phyloP scores from a whole-genome alignment of 148 eudicot species.

The Arctostaphylos glauca region DNA sequence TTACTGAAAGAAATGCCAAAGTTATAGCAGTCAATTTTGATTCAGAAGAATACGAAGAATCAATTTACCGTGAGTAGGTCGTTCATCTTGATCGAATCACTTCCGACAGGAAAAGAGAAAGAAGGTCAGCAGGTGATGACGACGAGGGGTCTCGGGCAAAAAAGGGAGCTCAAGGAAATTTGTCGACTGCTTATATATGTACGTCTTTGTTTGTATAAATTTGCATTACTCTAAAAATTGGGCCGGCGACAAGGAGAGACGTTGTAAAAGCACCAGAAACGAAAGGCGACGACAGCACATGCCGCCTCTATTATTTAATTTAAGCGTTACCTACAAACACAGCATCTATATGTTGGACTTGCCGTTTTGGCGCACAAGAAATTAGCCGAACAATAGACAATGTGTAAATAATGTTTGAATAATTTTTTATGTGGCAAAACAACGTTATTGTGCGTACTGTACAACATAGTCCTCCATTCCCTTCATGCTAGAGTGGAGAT shows the following conservation, averaged over 20 bases:
- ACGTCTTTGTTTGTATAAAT: neutral
- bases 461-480: too few relatives aligned
- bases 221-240: neutral
- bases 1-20: neutral
- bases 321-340: neutral
- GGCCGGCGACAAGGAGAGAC: conserved; percentile 18
- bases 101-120: conserved; percentile 13
- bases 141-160: neutral
- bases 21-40: neutral
- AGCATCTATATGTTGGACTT: neutral
- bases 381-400: too few relatives aligned
- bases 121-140: neutral
- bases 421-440: too few relatives aligned
- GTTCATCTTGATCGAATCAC: conserved; percentile 33
- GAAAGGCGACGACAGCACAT: neutral
- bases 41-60: neutral
- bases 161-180: neutral
- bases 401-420: too few relatives aligned
- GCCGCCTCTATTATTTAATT: neutral
- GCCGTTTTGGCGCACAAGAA: too few relatives aligned
- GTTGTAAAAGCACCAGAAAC: conserved; percentile 6
- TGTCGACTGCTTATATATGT: neutral
- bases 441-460: too few relatives aligned
- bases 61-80: conserved; percentile 36
- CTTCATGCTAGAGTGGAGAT: too few relatives aligned